Base-by-base conservation (phyloP, 2,329 filamentous ascomycete species). In the Mycosphaerella sp. region DNA sequence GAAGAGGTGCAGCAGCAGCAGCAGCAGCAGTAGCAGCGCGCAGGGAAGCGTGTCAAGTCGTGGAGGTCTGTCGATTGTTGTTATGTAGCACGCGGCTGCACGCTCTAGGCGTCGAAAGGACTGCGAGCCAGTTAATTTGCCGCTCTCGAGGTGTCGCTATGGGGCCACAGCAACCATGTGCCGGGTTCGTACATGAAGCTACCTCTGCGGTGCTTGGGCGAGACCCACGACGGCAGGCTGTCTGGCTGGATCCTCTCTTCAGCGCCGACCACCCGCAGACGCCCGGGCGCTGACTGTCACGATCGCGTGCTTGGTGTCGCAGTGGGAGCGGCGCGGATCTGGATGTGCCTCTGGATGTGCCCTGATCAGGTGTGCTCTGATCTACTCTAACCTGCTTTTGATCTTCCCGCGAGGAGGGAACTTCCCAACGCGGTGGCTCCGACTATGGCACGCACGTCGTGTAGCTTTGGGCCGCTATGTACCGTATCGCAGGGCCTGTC, bases 111-210 rank as follows among this genome's bases (percentile, higher is more conserved):
- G 48, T 29, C 31, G 40, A 44, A 34, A 51, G 44, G 51, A 48
- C 53, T 26, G 39, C 17, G 47, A 51, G 45, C 53, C 53, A 55
- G 53, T 55, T 48, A 55, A 51, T 51, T 48, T 45, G 12, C 42
- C 9, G 32, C 43, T 44, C 43, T 21, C 43, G 32, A 14, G 32
- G 44, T 40, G 40, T 38, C 44, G 43, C 14, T 38, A 29, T 12
- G 43, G 45, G 45, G 40, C 47, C 52, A 45, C 52, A 41, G 46
- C 47, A 48, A 51, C 51, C 55, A 48, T 51, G 55, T 51, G 55
- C 55, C 48, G 51, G 51, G 55, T 51, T 57, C 55, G 45, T 57
- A 54, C 55, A 57, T 41, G 46, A 44, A 49, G 21, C 40, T 31
- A 50, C 10, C 40, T 21, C 34, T 48, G 51, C 38, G 10, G 43